Conservation (phyloP, 2,329 filamentous ascomycete species). For the Phialophora tarda region DNA sequence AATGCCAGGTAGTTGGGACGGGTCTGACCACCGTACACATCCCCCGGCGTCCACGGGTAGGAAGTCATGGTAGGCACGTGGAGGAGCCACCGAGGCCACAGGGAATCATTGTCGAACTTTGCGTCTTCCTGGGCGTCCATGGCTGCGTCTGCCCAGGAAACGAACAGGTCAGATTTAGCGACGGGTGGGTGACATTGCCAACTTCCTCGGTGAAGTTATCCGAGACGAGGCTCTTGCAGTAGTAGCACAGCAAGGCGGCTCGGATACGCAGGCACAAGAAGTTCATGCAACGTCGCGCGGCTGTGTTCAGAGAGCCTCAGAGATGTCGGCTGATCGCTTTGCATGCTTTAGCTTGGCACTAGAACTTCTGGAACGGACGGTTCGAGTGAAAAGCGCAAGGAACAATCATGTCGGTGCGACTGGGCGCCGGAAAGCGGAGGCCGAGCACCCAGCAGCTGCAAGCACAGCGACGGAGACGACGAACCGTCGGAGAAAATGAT, state of each 20-base stretch:
- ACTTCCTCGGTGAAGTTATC: background rate
- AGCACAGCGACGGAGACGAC: background rate
- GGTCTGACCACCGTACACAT: background rate
- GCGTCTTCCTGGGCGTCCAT: background rate
- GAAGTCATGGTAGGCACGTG: background rate
- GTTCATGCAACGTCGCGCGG: slow-evolving; percentile 1
- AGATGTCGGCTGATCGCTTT: slow-evolving; percentile 3
- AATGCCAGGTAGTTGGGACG: background rate
- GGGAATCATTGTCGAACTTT: background rate
- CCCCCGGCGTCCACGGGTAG: background rate
- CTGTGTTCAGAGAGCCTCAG: slow-evolving; percentile 2
- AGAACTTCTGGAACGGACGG: background rate
- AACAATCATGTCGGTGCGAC: background rate
- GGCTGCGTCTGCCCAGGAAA: too few relatives aligned
- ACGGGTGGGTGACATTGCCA: background rate
- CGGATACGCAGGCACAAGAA: background rate
- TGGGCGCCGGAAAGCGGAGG: slow-evolving; percentile 5
- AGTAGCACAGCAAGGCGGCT: background rate
- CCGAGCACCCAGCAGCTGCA: background rate
- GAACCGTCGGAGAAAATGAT: background rate
- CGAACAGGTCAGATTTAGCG: background rate
- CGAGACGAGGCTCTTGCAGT: background rate
- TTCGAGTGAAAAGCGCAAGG: background rate
- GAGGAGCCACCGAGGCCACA: background rate
- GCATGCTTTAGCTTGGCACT: background rate